These are phyloP conservation scores for Thelephora terrestris DNA, from an alignment of 1,284 basidiomycete species.

Conservation along the genomic window DNA sequence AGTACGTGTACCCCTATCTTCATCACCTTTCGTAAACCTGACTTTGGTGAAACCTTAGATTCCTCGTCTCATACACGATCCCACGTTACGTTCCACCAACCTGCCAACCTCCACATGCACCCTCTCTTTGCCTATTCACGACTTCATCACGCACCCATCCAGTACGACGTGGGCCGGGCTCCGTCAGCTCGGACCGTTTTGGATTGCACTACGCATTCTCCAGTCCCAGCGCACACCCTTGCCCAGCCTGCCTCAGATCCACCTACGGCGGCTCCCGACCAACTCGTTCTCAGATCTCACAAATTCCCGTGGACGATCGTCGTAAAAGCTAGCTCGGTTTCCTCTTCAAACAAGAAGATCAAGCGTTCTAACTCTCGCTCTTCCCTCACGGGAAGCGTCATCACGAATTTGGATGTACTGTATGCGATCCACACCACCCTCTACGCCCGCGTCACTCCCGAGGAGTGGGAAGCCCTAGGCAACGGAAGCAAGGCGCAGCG, in stretches of 20 bases:
- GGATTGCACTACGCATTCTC: constrained; percentile 40
- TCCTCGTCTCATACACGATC: constrained; percentile 16
- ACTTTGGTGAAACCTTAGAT: constrained; percentile 1
- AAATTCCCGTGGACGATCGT: constrained; percentile 54
- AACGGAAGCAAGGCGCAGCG: constrained; percentile 40
- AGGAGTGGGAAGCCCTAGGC: constrained; percentile 56
- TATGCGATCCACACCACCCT: constrained; percentile 50
- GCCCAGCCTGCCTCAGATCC: constrained; percentile 58
- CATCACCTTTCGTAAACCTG: constrained; percentile 2
- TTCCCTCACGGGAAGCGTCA: constrained; percentile 17
- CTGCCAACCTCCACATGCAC: constrained; percentile 44
- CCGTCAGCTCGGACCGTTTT: constrained; percentile 50
- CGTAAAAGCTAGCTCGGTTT: constrained; percentile 24
- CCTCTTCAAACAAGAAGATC: constrained; percentile 18
- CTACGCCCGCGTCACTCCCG: constrained; percentile 42
- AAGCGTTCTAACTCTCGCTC: constrained; percentile 15
- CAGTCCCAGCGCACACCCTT: constrained; percentile 49
- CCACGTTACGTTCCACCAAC: constrained; percentile 26
- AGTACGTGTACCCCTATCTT: constrained; percentile 14
- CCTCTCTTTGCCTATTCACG: constrained; percentile 47
- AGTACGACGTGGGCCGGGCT: constrained; percentile 48
- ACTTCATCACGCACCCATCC: constrained; percentile 45
- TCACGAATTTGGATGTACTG: constrained; percentile 56
- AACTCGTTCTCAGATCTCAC: constrained; percentile 45
- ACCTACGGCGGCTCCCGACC: constrained; percentile 31